Percentiles rank a stretch among this genome's conserved stretches.
phyloP scores from a whole-genome alignment of 139 green algal genomes.

The Tetratostichococcus sp. region DNA sequence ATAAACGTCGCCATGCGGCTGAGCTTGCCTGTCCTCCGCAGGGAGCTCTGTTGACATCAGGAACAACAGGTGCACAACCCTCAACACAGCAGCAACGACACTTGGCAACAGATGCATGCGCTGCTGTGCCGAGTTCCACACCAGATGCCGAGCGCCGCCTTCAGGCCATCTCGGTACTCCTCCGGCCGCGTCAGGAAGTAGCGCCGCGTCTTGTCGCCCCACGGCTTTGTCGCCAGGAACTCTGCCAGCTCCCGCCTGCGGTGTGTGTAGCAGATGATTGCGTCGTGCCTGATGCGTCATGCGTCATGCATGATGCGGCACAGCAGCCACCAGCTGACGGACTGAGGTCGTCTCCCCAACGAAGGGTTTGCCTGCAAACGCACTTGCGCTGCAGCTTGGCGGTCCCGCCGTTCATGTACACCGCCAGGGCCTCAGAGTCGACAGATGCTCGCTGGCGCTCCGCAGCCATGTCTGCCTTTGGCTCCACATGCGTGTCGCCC shows the following conservation, averaged over 20 bases:
- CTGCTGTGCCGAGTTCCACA: not conserved
- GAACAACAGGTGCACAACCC: too few relatives aligned
- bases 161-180: conserved; percentile 72
- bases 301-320: too few relatives aligned
- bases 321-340: too few relatives aligned
- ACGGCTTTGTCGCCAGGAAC: conserved; percentile 49
- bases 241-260: conserved; percentile 55
- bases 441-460: conserved; percentile 71
- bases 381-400: conserved; percentile 66
- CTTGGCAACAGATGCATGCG: too few relatives aligned
- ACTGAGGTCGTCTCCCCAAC: too few relatives aligned
- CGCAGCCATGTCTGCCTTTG: conserved; percentile 27
- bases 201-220: conserved; percentile 72
- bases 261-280: not conserved
- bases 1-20: too few relatives aligned
- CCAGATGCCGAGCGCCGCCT: conserved; percentile 76
- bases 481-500: conserved; percentile 18
- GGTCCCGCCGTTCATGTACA: conserved; percentile 62
- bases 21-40: too few relatives aligned
- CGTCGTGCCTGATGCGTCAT: too few relatives aligned
- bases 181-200: conserved; percentile 78
- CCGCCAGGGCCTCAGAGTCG: conserved; percentile 50
- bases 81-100: too few relatives aligned
- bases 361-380: not conserved
- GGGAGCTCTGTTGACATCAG: too few relatives aligned